These are phyloP conservation scores for Cornus kousa DNA, from an alignment of 148 eudicot species.

Conservation along the genomic window DNA sequence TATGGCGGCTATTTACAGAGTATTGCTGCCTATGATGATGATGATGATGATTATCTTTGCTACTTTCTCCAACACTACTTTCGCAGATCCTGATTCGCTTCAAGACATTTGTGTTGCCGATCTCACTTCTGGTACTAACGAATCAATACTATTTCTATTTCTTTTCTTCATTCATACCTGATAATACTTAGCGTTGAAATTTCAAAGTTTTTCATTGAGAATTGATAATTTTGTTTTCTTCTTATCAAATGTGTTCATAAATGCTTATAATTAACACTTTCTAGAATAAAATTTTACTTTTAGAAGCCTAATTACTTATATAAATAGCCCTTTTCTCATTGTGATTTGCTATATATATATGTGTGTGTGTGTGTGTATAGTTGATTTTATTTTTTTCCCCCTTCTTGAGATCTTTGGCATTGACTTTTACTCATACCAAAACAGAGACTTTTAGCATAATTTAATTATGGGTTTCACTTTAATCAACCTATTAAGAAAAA, in stretches of 20 bases:
- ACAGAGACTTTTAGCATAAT: too few species aligned
- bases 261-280: background rate
- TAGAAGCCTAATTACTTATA: background rate
- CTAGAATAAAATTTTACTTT: background rate
- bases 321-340: background rate
- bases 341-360: background rate
- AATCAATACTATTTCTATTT: background rate
- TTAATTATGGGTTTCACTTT: too few species aligned
- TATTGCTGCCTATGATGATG: constrained; percentile 8
- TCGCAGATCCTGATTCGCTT: constrained; percentile 36
- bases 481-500: too few species aligned
- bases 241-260: background rate
- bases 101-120: constrained; percentile 42
- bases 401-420: background rate
- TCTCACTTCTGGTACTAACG: constrained; percentile 17
- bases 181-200: background rate
- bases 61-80: constrained; percentile 11
- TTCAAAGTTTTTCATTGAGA: background rate
- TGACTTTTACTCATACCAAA: too few species aligned
- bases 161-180: too few species aligned
- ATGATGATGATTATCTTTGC: background rate
- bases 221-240: too few species aligned
- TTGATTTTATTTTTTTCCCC: background rate
- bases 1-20: constrained; percentile 15
- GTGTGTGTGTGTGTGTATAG: too few species aligned